These are phyloP conservation scores for Pilaira anomala DNA, from an alignment of 192 early-diverging fungal species.

Conservation along the genomic window DNA sequence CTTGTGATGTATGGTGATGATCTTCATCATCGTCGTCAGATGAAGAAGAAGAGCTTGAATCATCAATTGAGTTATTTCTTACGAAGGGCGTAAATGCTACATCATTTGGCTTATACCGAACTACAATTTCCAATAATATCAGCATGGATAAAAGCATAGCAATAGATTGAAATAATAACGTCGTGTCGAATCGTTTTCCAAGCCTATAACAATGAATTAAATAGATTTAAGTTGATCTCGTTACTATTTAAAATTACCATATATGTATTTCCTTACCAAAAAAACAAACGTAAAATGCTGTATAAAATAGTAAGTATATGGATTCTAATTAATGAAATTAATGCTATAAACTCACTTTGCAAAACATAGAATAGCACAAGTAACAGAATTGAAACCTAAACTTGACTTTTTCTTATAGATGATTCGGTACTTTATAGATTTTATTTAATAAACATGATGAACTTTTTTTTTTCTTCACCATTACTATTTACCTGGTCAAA, in stretches of 20 bases:
- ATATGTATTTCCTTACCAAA: conserved; percentile 46
- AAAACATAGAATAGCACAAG: conserved; percentile 51
- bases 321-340: background rate
- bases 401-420: conserved; percentile 46
- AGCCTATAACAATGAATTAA: conserved; percentile 24
- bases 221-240: background rate
- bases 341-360: conserved; percentile 40
- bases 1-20: background rate
- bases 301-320: background rate
- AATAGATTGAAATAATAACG: conserved; percentile 52
- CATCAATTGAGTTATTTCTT: background rate
- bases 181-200: conserved; percentile 46
- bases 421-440: conserved; percentile 39
- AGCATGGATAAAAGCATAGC: conserved; percentile 54
- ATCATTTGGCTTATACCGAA: conserved; percentile 38
- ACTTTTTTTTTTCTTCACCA: background rate
- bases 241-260: conserved; percentile 20
- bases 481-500: conserved; percentile 41
- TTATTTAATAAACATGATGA: no score
- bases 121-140: conserved; percentile 44
- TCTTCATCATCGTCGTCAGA: background rate
- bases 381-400: conserved; percentile 52
- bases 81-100: background rate
- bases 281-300: conserved; percentile 43
- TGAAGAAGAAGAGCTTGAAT: background rate